These are phyloP conservation scores for Sistotremastrum niveocremeum DNA, from an alignment of 768 basidiomycete genomes.

Conservation along the genomic window DNA sequence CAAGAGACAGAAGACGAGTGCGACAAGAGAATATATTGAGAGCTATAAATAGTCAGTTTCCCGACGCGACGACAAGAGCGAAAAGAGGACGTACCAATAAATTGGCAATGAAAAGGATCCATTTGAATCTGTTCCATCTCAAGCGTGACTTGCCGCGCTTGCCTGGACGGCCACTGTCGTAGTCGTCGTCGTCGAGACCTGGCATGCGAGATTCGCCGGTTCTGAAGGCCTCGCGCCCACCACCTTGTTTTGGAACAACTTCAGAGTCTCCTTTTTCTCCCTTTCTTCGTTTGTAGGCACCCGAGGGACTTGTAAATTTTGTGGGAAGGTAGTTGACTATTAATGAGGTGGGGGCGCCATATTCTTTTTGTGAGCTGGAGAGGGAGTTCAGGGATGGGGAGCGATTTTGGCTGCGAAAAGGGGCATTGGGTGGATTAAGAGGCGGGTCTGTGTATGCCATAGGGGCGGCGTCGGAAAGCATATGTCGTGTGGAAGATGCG, in stretches of 20 bases:
- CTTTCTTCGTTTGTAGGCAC: conserved; percentile 22
- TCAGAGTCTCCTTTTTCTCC: conserved; percentile 18
- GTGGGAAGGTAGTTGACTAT: conserved; percentile 62
- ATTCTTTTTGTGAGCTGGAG: conserved; percentile 10
- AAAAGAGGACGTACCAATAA: conserved; percentile 26
- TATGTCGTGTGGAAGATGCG: conserved; percentile 34
- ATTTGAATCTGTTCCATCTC: conserved; percentile 79
- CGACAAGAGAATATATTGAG: conserved; percentile 43
- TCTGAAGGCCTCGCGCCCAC: conserved; percentile 54
- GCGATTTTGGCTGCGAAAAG: conserved; percentile 18
- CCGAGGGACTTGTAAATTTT: conserved; percentile 50
- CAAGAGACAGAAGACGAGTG: conserved; percentile 51
- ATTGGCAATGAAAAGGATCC: conserved; percentile 60
- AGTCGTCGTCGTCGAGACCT: conserved; percentile 38
- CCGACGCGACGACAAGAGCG: neutral
- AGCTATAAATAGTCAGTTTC: conserved; percentile 24
- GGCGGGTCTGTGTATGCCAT: conserved; percentile 6
- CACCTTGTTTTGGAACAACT: conserved; percentile 45
- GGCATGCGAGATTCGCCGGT: conserved; percentile 41
- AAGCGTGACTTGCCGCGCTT: conserved; percentile 28
- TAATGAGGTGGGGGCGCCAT: conserved; percentile 25
- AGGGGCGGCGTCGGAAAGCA: conserved; percentile 24
- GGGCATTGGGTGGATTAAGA: conserved; percentile 28
- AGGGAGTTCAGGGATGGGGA: conserved; percentile 8
- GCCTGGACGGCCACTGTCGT: conserved; percentile 30